Evolutionary conservation across 148 eudicot species (phyloP).

Genomic region (Nepenthes mirabilis): DNA sequence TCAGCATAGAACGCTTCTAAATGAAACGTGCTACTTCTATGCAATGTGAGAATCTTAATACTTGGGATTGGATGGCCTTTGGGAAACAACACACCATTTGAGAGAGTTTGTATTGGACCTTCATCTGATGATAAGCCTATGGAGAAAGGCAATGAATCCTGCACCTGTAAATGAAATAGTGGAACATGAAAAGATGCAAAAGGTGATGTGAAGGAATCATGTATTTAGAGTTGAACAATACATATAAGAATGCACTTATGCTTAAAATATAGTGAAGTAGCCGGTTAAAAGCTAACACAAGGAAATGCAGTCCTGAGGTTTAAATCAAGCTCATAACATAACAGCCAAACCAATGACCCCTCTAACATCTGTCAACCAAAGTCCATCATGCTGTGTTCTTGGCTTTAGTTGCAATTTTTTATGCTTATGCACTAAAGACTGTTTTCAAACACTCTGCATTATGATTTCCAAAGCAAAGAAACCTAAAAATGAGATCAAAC

Average conservation of each 20-base stretch:
- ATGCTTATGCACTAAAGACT: too few relatives aligned
- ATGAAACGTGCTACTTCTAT: constrained; percentile 34
- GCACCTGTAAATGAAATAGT: constrained; percentile 42
- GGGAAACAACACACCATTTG: constrained; percentile 45
- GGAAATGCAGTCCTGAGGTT: not conserved
- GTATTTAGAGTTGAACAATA: not conserved
- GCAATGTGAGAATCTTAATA: constrained; percentile 51
- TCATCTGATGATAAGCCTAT: constrained; percentile 49
- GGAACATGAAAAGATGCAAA: constrained; percentile 5
- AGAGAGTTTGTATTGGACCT: constrained; percentile 32
- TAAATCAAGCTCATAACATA: too few relatives aligned
- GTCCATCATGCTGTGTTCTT: too few relatives aligned
- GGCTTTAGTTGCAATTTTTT: too few relatives aligned
- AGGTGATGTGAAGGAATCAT: not conserved
- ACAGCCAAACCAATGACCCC: not conserved
- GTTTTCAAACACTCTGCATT: too few relatives aligned
- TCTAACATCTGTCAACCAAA: not conserved
- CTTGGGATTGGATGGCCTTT: constrained; percentile 81
- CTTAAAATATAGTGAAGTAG: too few relatives aligned
- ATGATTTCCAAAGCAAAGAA: too few relatives aligned
- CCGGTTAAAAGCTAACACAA: not conserved
- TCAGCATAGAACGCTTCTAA: constrained; percentile 59
- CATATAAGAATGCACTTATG: not conserved
- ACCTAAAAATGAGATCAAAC: too few relatives aligned
- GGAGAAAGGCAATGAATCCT: constrained; percentile 74